Evolutionary conservation across 164 flowering plant genomes (phyloP).

Genomic region (Aristolochia californica): DNA sequence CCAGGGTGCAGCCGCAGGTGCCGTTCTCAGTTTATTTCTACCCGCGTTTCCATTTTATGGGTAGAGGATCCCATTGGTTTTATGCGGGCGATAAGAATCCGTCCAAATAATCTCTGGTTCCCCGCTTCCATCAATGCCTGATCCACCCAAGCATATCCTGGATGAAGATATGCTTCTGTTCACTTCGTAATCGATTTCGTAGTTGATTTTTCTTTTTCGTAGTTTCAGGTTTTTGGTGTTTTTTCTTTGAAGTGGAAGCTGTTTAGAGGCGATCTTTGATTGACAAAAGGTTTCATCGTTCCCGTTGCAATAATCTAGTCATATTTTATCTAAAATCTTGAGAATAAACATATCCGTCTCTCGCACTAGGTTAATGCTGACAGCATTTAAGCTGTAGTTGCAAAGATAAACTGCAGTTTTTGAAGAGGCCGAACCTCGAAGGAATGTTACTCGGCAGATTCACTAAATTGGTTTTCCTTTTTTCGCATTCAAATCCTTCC

Average conservation of each 20-base stretch:
- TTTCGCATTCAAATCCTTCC: no score
- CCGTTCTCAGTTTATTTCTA: constrained; percentile 55
- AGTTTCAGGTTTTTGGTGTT: background rate
- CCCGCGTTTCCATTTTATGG: constrained; percentile 53
- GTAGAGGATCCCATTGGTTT: constrained; percentile 45
- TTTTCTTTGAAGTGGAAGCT: background rate
- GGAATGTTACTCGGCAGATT: no score
- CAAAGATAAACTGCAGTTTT: no score
- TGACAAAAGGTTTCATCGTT: background rate
- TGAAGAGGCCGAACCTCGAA: no score
- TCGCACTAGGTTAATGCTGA: no score
- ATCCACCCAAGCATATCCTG: constrained; percentile 35
- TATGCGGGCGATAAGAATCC: constrained; percentile 51
- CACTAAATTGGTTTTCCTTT: no score
- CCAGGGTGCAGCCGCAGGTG: constrained; percentile 51
- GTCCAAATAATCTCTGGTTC: constrained; percentile 27
- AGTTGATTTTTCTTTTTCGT: background rate
- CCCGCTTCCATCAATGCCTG: constrained; percentile 10
- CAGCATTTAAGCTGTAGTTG: no score
- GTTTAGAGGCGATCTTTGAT: background rate
- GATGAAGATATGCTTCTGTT: constrained; percentile 47
- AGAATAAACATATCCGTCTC: no score
- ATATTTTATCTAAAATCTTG: no score
- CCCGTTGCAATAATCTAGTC: background rate
- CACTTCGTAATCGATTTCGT: background rate